Conservation (phyloP, 2,329 filamentous ascomycete species). For the Thermomyces lanuginosus region DNA sequence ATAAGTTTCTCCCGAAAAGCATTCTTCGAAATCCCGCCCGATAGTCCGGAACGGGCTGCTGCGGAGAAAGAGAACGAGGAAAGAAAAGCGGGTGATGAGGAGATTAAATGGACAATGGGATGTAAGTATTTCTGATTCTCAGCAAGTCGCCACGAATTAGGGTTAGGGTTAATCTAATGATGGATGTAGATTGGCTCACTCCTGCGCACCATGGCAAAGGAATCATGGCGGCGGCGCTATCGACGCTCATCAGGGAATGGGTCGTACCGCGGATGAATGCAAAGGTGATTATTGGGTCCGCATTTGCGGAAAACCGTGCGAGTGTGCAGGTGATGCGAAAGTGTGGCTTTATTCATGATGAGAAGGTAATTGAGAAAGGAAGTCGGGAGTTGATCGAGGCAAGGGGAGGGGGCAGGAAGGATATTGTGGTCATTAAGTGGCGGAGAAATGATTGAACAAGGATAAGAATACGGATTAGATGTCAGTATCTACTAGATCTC, state of each 20-base stretch:
- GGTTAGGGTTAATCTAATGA: conserved; percentile 4
- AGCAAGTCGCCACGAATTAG: too few species aligned
- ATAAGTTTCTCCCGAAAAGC: conserved; percentile 10
- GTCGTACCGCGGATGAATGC: conserved; percentile 16
- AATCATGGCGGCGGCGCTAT: conserved; percentile 14
- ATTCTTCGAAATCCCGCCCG: conserved; percentile 12
- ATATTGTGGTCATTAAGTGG: conserved; percentile 10
- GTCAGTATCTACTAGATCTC: neutral
- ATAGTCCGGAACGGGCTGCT: conserved; percentile 7
- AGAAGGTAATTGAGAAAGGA: conserved; percentile 10
- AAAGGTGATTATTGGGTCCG: conserved; percentile 8
- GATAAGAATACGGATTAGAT: neutral
- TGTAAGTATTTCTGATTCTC: conserved; percentile 6
- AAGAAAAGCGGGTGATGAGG: conserved; percentile 10
- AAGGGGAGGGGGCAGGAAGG: conserved; percentile 10
- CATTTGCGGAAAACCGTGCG: conserved; percentile 12
- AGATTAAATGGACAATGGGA: conserved; percentile 14
- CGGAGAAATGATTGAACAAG: neutral
- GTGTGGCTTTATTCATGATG: conserved; percentile 12
- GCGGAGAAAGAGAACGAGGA: conserved; percentile 9
- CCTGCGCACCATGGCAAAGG: conserved; percentile 14
- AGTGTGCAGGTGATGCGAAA: conserved; percentile 15
- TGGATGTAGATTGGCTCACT: conserved; percentile 10
- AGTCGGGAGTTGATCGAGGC: conserved; percentile 4
- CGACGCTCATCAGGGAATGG: conserved; percentile 12